Conservation (phyloP, 441 rosid species). For the Gossypium aridum region DNA sequence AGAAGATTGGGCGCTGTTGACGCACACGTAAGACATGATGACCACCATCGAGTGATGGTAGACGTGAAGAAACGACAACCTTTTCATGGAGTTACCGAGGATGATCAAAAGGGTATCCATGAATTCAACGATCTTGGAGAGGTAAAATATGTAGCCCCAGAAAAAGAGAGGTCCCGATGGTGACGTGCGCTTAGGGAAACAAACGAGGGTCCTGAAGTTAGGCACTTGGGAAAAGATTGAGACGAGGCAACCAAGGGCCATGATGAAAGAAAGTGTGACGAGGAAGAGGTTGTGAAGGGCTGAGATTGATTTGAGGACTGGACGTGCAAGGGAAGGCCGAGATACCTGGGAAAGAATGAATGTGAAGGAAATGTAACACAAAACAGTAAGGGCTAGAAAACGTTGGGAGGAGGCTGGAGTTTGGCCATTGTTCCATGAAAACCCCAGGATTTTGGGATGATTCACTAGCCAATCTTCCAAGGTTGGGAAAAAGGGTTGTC, state of each 20-base stretch:
- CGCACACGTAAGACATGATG: slow-evolving; percentile 53
- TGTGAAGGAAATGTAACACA: slow-evolving; percentile 19
- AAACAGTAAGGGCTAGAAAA: slow-evolving; percentile 35
- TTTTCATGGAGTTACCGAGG: slow-evolving; percentile 30
- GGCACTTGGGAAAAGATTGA: slow-evolving; percentile 33
- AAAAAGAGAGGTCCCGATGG: slow-evolving; percentile 50
- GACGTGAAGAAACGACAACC: slow-evolving; percentile 64
- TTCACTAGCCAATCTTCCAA: slow-evolving; percentile 50
- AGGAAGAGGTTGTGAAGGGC: slow-evolving; percentile 55
- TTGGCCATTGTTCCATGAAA: slow-evolving; percentile 49
- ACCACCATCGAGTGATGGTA: slow-evolving; percentile 65
- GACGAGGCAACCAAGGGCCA: slow-evolving; percentile 58
- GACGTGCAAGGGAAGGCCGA: slow-evolving; percentile 9
- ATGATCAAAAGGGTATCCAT: slow-evolving; percentile 52
- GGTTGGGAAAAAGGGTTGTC: slow-evolving; percentile 23
- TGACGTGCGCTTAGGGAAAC: slow-evolving; percentile 36
- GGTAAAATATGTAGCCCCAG: slow-evolving; percentile 65
- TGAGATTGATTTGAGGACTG: slow-evolving; percentile 48
- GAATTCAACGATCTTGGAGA: slow-evolving; percentile 56
- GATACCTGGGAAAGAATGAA: slow-evolving; percentile 27
- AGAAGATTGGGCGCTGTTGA: slow-evolving; percentile 38
- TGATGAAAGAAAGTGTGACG: slow-evolving; percentile 34
- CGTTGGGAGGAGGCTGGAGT: slow-evolving; percentile 57
- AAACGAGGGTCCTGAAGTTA: slow-evolving; percentile 27
- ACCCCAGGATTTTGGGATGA: slow-evolving; percentile 51